phyloP scores from a whole-genome alignment of 2,329 filamentous ascomycete species.

The Cladorrhinum sp. region DNA sequence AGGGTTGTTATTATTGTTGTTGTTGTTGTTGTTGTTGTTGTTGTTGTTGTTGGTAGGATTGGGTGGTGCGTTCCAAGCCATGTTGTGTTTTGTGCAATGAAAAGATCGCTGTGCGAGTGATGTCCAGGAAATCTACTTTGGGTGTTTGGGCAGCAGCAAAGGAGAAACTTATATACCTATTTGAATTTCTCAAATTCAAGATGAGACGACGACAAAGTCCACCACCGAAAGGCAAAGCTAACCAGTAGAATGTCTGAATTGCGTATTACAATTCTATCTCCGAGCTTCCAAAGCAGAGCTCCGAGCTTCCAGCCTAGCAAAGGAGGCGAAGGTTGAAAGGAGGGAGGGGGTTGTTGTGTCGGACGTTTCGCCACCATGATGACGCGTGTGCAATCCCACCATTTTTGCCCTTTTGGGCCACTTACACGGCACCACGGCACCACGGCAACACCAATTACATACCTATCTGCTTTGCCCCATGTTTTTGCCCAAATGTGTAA shows the following conservation, averaged over 20 bases:
- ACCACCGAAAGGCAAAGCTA: too few species aligned
- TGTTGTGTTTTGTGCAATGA: background rate
- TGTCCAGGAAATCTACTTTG: background rate
- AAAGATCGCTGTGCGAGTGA: background rate
- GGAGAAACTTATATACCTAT: background rate
- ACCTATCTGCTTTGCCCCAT: background rate
- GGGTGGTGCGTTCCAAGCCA: constrained; percentile 8
- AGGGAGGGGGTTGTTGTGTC: background rate
- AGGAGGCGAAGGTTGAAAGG: background rate
- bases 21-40: too few species aligned
- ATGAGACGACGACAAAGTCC: too few species aligned
- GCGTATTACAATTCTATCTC: too few species aligned
- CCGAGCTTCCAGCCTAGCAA: background rate
- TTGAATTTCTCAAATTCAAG: background rate
- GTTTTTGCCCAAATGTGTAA: background rate
- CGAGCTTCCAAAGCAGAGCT: background rate
- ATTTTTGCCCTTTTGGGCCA: background rate
- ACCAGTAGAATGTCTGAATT: too few species aligned
- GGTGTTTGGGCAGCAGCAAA: background rate
- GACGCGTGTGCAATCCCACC: background rate
- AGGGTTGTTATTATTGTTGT: background rate
- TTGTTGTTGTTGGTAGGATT: background rate
- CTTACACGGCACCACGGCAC: background rate
- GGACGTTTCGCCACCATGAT: background rate
- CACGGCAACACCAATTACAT: too few species aligned